Percentiles rank a stretch among this genome's conserved stretches.
phyloP scores from a whole-genome alignment of 352 stramenopile genomes.

The Pythium myriotylum region DNA sequence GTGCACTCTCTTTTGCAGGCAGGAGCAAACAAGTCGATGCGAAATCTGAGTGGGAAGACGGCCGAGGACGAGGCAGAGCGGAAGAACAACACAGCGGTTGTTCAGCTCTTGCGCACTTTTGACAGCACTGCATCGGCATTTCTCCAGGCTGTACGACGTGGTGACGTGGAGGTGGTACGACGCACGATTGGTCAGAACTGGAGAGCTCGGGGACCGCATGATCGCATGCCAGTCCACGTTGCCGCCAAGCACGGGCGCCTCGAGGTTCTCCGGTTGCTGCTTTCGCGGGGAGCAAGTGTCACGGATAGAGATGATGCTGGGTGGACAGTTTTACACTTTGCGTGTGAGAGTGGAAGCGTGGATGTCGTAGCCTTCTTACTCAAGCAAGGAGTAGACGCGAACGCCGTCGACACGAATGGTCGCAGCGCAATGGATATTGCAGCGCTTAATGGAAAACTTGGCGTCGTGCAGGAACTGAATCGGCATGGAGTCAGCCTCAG shows the following conservation, averaged over 20 bases:
- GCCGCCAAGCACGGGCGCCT: conserved; percentile 39
- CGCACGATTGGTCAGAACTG: background rate
- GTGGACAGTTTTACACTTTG: background rate
- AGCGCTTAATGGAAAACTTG: conserved; percentile 36
- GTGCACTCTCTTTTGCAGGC: conserved; percentile 27
- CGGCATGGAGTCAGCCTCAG: conserved; percentile 36
- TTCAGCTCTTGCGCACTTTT: background rate
- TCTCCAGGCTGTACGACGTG: background rate
- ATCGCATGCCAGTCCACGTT: conserved; percentile 41
- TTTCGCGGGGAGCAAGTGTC: conserved; percentile 14
- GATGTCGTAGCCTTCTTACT: background rate
- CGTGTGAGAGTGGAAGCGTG: background rate
- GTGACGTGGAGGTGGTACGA: background rate
- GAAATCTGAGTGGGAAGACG: conserved; percentile 22
- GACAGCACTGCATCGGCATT: background rate
- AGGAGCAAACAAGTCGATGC: conserved; percentile 30
- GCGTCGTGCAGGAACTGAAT: conserved; percentile 38
- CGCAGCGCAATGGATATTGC: conserved; percentile 43
- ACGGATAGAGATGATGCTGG: background rate
- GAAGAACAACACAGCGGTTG: background rate
- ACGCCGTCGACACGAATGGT: conserved; percentile 29
- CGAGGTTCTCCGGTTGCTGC: conserved; percentile 27
- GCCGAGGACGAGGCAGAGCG: conserved; percentile 2
- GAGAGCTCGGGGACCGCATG: conserved; percentile 27
- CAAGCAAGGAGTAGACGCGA: background rate